Conservation (phyloP, 441 rosid species). For the Jatropha multifida region DNA sequence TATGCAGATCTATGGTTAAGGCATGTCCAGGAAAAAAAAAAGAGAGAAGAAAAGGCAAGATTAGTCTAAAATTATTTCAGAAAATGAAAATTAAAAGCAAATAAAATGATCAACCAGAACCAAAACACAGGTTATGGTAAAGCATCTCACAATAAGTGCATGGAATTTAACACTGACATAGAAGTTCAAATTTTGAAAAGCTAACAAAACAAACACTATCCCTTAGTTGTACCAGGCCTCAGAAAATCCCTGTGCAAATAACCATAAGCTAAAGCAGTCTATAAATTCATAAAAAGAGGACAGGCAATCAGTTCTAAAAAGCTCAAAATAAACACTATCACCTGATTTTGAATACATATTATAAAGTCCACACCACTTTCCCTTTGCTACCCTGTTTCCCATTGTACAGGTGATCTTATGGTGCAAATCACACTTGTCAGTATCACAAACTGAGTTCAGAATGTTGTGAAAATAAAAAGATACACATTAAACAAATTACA, state of each 20-base stretch:
- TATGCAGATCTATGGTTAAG: constrained; percentile 57
- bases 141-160: background rate
- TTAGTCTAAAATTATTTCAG: constrained; percentile 11
- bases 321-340: background rate
- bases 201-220: background rate
- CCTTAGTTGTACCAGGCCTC: background rate
- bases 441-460: background rate
- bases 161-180: background rate
- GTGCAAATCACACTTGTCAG: background rate
- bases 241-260: background rate
- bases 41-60: background rate
- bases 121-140: background rate
- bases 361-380: background rate
- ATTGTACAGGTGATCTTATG: background rate
- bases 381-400: background rate
- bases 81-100: background rate
- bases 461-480: background rate
- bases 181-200: background rate
- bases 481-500: background rate
- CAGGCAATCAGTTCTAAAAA: background rate
- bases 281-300: constrained; percentile 1
- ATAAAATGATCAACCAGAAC: background rate
- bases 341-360: background rate
- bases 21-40: background rate
- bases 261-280: background rate